Evolutionary conservation across 495 filamentous ascomycete genomes (phyloP).

Genomic region (Hypomontagnella monticulosa): DNA sequence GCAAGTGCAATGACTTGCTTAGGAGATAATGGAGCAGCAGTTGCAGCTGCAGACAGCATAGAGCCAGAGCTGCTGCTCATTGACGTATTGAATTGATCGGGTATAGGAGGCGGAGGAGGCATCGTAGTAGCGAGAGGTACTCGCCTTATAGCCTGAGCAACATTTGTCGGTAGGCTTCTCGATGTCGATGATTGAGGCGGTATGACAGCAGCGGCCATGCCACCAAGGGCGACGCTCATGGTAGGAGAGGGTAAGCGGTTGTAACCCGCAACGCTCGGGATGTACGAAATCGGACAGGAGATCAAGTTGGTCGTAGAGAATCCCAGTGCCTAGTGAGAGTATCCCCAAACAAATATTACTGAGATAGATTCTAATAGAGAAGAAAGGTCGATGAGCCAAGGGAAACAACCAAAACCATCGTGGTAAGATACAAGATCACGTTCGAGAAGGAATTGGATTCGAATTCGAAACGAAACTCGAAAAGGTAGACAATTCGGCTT

Average conservation of each 20-base stretch:
- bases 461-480: conserved; percentile 2
- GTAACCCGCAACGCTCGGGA: neutral
- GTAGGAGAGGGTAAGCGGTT: conserved; percentile 3
- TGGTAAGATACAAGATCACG: conserved; percentile 1
- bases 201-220: conserved; percentile 43
- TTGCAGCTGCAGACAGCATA: conserved; percentile 51
- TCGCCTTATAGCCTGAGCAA: conserved; percentile 50
- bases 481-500: conserved; percentile 7
- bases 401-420: conserved; percentile 21
- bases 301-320: conserved; percentile 14
- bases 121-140: conserved; percentile 49
- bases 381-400: conserved; percentile 4
- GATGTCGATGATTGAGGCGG: conserved; percentile 40
- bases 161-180: conserved; percentile 53
- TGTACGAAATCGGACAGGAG: neutral
- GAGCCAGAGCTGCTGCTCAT: conserved; percentile 37
- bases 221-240: conserved; percentile 44
- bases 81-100: conserved; percentile 47
- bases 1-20: conserved; percentile 66
- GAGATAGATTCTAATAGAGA: conserved; percentile 12
- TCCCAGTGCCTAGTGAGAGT: neutral
- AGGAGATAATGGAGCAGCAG: conserved; percentile 54
- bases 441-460: conserved; percentile 4
- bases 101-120: conserved; percentile 50
- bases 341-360: neutral